Conservation (phyloP, 192 early-diverging fungal species). For the Coemansia sp. region DNA sequence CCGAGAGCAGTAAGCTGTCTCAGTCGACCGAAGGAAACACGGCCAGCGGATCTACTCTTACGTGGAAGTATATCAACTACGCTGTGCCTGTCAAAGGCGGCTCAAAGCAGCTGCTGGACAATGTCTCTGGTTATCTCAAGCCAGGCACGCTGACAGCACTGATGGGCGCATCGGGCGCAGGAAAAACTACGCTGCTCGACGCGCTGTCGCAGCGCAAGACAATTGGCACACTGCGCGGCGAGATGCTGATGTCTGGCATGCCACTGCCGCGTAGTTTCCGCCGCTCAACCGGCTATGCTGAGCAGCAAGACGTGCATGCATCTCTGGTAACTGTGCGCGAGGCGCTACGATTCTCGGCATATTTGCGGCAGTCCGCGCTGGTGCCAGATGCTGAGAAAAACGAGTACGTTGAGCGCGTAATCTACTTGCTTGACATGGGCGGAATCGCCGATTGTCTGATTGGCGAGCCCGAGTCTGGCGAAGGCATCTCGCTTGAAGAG, state of each 20-base stretch:
- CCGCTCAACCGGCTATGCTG: slow-evolving; percentile 70
- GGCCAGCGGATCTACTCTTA: slow-evolving; percentile 57
- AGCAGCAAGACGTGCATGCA: slow-evolving; percentile 75
- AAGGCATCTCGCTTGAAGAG: slow-evolving; percentile 78
- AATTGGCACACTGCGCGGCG: slow-evolving; percentile 57
- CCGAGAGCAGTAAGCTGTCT: slow-evolving; percentile 21
- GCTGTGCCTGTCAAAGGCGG: slow-evolving; percentile 64
- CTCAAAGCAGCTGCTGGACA: slow-evolving; percentile 65
- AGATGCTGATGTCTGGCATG: slow-evolving; percentile 64
- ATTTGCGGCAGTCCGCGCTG: slow-evolving; percentile 62
- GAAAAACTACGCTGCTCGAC: slow-evolving; percentile 75
- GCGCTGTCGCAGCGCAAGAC: slow-evolving; percentile 73
- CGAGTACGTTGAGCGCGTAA: slow-evolving; percentile 65
- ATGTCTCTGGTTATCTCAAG: slow-evolving; percentile 63
- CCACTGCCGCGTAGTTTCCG: slow-evolving; percentile 55
- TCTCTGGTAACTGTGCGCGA: slow-evolving; percentile 65
- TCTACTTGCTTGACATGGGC: slow-evolving; percentile 67
- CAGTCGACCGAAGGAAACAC: slow-evolving; percentile 49
- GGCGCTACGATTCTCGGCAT: slow-evolving; percentile 57
- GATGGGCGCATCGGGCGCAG: slow-evolving; percentile 63
- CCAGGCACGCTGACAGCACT: slow-evolving; percentile 74
- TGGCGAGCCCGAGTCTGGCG: slow-evolving; percentile 60
- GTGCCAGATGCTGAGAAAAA: slow-evolving; percentile 63
- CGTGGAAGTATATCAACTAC: slow-evolving; percentile 69
- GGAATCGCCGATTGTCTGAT: slow-evolving; percentile 65